Evolutionary conservation across 2,329 filamentous ascomycete genomes (phyloP), one percentile per base, ranked within the genome.

Genomic region (Neoascochyta sp.): DNA sequence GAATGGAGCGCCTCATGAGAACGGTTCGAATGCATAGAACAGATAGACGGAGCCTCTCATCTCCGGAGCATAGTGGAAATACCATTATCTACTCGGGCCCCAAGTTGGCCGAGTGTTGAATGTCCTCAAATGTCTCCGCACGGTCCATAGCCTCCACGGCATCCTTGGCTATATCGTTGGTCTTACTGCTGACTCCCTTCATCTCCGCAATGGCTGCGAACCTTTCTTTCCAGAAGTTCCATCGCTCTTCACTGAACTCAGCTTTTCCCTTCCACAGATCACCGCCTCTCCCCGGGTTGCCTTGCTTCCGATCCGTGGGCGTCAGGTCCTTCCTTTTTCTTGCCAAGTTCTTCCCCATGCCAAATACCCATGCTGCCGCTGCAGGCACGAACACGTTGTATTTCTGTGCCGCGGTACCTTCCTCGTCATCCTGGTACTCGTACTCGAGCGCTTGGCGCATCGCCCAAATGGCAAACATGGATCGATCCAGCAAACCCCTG

Each of bases 161-260:
- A 19, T 56, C 45, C 13, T 25, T 47, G 10, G 54, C 49, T 13
- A 54, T 32, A 4, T 25, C 9, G 30, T 36, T 50, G 3, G 58
- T 58, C 21, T 41, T 30, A 5, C 54, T 46, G 5, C 20, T 43
- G 3, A 58, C 27, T 2, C 32, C 45, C 13, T 52, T 44, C 36
- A 47, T 41, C 9, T 42, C 27, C 3, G 31, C 36, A 19, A 61
- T 31, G 9, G 41, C 43, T 0, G 37, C 46, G 36, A 62, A 56
- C 24, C 56, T 44, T 22, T 50, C 45, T 28, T 54, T 57, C 57
- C 58, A 61, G 8, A 60, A 37, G 6, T 29, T 36, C 57, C 57
- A 62, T 19, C 57, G 45, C 32, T 45, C 49, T 25, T 52, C 53
- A 26, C 51, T 57, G 24, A 60, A 58, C 28, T 43, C 54, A 3